Base-by-base conservation (phyloP, 108 stramenopile genomes). In the Nitzschia sp. region DNA sequence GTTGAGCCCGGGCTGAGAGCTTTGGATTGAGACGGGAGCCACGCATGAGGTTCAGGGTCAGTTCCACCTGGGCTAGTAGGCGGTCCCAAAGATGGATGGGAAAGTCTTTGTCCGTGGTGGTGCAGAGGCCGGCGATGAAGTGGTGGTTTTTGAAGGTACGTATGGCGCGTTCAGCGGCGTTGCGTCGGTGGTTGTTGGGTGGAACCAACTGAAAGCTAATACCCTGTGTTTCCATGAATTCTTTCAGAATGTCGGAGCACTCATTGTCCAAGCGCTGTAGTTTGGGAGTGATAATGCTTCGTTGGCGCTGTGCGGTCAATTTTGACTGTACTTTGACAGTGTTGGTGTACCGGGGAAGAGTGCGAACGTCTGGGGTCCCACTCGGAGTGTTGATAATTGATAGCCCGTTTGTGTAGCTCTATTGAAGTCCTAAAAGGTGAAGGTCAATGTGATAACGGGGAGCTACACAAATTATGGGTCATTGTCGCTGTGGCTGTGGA, bases 161-260 rank as follows among this genome's bases (percentile, higher is more conserved):
- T 17, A 85, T 85, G 8, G 81, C 79, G 0, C 72, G 69, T 55
- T 85, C 79, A 2, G 84, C 84, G 21, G 68, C 58, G 59, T 85
- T 85, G 21, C 58, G 30, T 36, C 71, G 35, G 50, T 72, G 71
- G 31, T 34, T 52, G 36, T 56, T 34, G 9, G 83, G 73, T 62
- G 83, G 76, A 23, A 64, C 69, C 17, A 80, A 46, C 52, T 85
- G 79, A 30, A 69, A 78, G 19, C 69, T 25, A 50, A 73, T 53
- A 23, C 58, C 25, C 1, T 68, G 15, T 13, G 25, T 17, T 15
- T 26, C 9, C 17, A 74, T 45, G 27, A 27, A 19, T 13, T 55
- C 27, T 29, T 69, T 63, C 4, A 79, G 45, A 4, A 32, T 22
- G 21, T 52, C 50, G 44, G 67, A 56, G 28, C 25, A 23, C 61